Conservation (phyloP, 1,284 basidiomycete genomes). For the Tausonia pullulans region DNA sequence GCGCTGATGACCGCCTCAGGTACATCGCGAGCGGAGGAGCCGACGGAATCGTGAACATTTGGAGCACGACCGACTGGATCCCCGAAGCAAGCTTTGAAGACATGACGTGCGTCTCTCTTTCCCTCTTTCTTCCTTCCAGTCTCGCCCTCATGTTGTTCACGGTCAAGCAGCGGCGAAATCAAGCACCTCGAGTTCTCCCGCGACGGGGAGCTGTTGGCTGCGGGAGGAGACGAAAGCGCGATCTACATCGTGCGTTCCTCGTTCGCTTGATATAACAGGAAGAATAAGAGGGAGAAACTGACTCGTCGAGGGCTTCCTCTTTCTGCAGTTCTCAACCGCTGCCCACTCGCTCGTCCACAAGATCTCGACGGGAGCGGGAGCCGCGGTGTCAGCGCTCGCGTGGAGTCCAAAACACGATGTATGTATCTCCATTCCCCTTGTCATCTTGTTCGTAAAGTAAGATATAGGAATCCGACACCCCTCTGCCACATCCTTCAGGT, state of each 20-base stretch:
- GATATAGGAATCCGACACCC: too few species aligned
- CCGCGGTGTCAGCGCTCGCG: conserved; percentile 48
- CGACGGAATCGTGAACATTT: conserved; percentile 67
- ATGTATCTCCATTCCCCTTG: neutral
- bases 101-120: conserved; percentile 54
- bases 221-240: conserved; percentile 55
- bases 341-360: conserved; percentile 53
- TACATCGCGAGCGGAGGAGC: conserved; percentile 64
- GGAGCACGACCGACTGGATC: conserved; percentile 64
- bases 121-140: neutral
- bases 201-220: conserved; percentile 65
- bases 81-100: conserved; percentile 57
- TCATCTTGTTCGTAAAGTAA: neutral
- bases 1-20: conserved; percentile 28
- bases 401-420: conserved; percentile 37
- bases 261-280: neutral
- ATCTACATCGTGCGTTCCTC: conserved; percentile 53
- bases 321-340: conserved; percentile 42
- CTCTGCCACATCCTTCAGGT: too few species aligned
- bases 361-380: conserved; percentile 50
- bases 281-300: neutral
- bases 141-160: neutral
- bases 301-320: neutral
- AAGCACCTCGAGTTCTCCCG: conserved; percentile 65
- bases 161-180: conserved; percentile 46